Evolutionary conservation across 2,329 filamentous ascomycete genomes (phyloP).

Genomic region (Helotiales sp.): DNA sequence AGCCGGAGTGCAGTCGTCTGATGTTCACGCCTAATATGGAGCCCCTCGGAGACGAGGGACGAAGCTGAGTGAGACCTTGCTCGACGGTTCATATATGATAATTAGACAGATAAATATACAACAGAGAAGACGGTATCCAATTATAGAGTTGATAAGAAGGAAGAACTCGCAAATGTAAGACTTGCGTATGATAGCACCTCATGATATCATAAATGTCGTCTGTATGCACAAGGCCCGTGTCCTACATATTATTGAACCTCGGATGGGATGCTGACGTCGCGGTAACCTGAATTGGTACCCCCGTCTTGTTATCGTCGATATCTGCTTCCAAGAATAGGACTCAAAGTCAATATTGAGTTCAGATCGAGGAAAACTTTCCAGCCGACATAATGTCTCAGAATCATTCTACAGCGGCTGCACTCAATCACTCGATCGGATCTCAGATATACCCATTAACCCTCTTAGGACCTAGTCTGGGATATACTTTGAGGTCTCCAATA

Average conservation of each 20-base stretch:
- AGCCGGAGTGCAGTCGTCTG: constrained; percentile 6
- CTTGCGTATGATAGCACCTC: not conserved
- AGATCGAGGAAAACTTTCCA: not conserved
- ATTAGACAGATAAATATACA: not conserved
- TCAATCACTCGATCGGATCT: not conserved
- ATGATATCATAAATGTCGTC: not conserved
- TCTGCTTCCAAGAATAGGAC: constrained; percentile 2
- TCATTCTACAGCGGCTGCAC: not conserved
- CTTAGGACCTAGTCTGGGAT: constrained; percentile 6
- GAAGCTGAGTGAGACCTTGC: not conserved
- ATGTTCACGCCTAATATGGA: constrained; percentile 8
- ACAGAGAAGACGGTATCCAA: not conserved
- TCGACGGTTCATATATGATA: not conserved
- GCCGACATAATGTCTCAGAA: constrained; percentile 3
- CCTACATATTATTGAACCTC: not conserved
- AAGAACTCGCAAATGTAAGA: not conserved
- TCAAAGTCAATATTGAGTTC: not conserved
- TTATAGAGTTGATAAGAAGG: not conserved
- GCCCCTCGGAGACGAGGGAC: not conserved
- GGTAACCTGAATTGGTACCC: not conserved
- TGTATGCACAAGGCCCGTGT: constrained; percentile 1
- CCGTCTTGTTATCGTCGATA: not conserved
- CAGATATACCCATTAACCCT: not conserved
- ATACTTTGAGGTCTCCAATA: constrained; percentile 6
- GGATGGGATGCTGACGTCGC: not conserved